Conservation (phyloP, 208 protist species). For the Acanthamoeba rhysodes region DNA sequence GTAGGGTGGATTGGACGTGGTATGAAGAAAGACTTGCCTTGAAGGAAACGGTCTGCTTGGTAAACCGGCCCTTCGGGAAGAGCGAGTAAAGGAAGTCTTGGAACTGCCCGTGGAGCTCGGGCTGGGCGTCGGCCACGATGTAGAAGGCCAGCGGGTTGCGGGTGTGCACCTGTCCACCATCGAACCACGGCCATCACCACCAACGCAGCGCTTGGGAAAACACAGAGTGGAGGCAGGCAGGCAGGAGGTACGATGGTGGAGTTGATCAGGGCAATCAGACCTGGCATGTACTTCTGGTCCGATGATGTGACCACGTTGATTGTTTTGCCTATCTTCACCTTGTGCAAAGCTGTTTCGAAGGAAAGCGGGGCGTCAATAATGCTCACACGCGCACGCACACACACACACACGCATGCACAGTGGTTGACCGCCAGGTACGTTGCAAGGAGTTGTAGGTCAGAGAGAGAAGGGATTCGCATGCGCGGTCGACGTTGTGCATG, state of each 20-base stretch:
- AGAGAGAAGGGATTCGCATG: not conserved
- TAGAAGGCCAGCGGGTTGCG: slow-evolving; percentile 3
- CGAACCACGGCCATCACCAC: no score
- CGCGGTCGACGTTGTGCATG: not conserved
- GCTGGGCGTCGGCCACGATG: not conserved
- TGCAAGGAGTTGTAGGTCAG: not conserved
- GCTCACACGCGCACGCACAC: not conserved
- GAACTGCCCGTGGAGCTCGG: not conserved
- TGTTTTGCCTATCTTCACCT: not conserved
- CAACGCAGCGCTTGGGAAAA: not conserved
- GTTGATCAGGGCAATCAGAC: slow-evolving; percentile 64
- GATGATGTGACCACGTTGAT: slow-evolving; percentile 19
- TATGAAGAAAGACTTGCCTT: not conserved
- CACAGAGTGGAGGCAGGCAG: not conserved
- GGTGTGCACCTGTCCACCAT: slow-evolving; percentile 57
- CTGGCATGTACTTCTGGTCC: slow-evolving; percentile 31
- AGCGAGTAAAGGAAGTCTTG: not conserved
- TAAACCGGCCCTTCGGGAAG: slow-evolving; percentile 5
- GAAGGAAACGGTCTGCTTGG: not conserved
- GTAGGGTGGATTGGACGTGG: not conserved
- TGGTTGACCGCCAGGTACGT: not conserved
- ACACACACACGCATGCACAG: not conserved
- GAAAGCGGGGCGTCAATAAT: no score
- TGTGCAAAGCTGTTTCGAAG: not conserved
- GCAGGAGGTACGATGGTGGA: slow-evolving; percentile 31